phyloP scores from a whole-genome alignment of 2,329 filamentous ascomycete species.

The Botrytis aclada region DNA sequence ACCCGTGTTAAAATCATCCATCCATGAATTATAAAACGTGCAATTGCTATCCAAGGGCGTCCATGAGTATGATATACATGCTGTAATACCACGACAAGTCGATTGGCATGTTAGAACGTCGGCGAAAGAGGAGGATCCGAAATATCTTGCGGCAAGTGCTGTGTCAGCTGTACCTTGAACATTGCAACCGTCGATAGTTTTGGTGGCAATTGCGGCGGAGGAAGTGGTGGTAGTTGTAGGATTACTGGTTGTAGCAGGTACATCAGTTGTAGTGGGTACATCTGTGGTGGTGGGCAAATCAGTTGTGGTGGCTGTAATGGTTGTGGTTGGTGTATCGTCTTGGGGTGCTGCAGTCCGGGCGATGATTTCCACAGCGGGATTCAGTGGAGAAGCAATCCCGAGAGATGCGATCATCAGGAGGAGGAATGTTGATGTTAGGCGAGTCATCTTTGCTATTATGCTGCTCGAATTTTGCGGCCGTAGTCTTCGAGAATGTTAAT shows the following conservation, averaged over 20 bases:
- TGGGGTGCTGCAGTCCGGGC: neutral
- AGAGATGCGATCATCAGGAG: neutral
- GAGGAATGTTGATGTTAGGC: neutral
- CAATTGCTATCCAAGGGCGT: neutral
- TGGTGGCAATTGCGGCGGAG: neutral
- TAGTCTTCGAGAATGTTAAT: neutral
- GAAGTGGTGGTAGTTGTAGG: neutral
- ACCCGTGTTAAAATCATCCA: conserved; percentile 1
- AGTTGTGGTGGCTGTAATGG: neutral
- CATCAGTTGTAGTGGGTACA: no score
- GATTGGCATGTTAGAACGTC: neutral
- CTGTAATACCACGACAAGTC: neutral
- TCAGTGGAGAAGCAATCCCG: neutral
- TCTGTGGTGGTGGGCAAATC: neutral
- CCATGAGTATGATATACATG: conserved; percentile 16
- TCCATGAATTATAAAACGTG: conserved; percentile 1
- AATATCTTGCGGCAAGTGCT: neutral
- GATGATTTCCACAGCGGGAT: neutral
- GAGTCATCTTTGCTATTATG: neutral
- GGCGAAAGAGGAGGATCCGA: neutral
- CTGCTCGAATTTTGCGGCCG: neutral
- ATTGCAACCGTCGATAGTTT: conserved; percentile 13
- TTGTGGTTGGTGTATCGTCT: neutral
- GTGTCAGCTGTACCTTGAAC: conserved; percentile 8
- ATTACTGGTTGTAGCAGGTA: neutral